phyloP scores from a whole-genome alignment of 768 basidiomycete genomes.

The Cubamyces sp. region DNA sequence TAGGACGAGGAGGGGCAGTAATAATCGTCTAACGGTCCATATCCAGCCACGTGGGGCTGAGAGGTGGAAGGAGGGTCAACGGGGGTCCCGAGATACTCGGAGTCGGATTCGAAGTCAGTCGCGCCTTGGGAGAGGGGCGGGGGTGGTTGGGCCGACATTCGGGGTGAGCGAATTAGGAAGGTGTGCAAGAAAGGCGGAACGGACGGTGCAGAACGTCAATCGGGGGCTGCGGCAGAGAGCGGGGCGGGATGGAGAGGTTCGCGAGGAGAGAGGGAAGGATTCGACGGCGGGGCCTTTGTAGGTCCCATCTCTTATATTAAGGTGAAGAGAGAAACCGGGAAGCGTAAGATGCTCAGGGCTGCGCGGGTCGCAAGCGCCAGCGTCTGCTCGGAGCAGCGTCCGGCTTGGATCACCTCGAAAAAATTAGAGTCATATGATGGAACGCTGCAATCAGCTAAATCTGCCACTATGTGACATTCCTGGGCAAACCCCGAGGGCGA shows the following conservation, averaged over 20 bases:
- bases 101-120: constrained; percentile 26
- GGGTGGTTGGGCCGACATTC: constrained; percentile 21
- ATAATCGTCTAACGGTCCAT: constrained; percentile 19
- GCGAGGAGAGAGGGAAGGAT: constrained; percentile 18
- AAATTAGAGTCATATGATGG: constrained; percentile 17
- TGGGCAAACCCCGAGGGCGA: neutral
- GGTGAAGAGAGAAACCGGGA: constrained; percentile 16
- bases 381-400: constrained; percentile 10
- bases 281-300: constrained; percentile 22
- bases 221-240: neutral
- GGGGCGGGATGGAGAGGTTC: neutral
- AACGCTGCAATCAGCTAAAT: constrained; percentile 14
- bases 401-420: constrained; percentile 16
- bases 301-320: constrained; percentile 25
- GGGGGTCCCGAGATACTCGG: constrained; percentile 25
- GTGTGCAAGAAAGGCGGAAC: constrained; percentile 24
- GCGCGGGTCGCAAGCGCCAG: constrained; percentile 8
- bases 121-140: constrained; percentile 22
- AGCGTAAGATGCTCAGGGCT: constrained; percentile 24
- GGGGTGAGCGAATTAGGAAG: constrained; percentile 25
- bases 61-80: constrained; percentile 18
- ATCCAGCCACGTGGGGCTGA: constrained; percentile 20
- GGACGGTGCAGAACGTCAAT: neutral
- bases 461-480: constrained; percentile 9
- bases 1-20: constrained; percentile 7